phyloP scores from a whole-genome alignment of 371 early-diverging fungal genomes.

The Basidiobolus meristosporus region DNA sequence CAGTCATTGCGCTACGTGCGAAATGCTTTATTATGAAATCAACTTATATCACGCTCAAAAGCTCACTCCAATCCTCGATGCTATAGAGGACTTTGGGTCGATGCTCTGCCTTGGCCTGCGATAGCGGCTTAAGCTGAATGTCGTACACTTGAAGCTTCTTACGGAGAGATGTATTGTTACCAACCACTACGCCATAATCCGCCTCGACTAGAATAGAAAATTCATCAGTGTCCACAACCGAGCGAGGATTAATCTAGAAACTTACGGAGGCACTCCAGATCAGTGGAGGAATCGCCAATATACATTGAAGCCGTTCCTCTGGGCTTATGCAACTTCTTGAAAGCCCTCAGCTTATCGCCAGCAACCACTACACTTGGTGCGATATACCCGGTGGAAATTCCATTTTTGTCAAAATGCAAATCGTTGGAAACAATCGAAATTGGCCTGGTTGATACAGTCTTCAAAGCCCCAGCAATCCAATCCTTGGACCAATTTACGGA shows the following conservation, averaged over 20 bases:
- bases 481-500: slow-evolving; percentile 5
- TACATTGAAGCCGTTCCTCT: slow-evolving; percentile 1
- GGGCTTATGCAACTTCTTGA: slow-evolving; percentile 1
- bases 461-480: slow-evolving; percentile 3
- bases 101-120: too few species aligned
- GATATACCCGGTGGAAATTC: slow-evolving; percentile 1
- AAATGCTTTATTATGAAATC: too few species aligned
- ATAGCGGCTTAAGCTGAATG: too few species aligned
- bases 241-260: neutral
- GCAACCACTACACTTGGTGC: slow-evolving; percentile 1
- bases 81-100: too few species aligned
- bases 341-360: slow-evolving; percentile 3
- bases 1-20: too few species aligned
- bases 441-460: neutral
- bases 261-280: slow-evolving; percentile 5
- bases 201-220: slow-evolving; percentile 2
- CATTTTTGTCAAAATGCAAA: slow-evolving; percentile 1
- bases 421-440: slow-evolving; percentile 2
- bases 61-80: too few species aligned
- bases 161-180: slow-evolving; percentile 3
- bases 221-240: neutral
- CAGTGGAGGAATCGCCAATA: slow-evolving; percentile 6
- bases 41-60: too few species aligned
- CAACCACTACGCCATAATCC: slow-evolving; percentile 5
- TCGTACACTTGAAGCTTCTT: too few species aligned